These are phyloP conservation scores for Aspergillus tubingensis DNA, from an alignment of 2,329 filamentous ascomycete genomes.

Conservation along the genomic window DNA sequence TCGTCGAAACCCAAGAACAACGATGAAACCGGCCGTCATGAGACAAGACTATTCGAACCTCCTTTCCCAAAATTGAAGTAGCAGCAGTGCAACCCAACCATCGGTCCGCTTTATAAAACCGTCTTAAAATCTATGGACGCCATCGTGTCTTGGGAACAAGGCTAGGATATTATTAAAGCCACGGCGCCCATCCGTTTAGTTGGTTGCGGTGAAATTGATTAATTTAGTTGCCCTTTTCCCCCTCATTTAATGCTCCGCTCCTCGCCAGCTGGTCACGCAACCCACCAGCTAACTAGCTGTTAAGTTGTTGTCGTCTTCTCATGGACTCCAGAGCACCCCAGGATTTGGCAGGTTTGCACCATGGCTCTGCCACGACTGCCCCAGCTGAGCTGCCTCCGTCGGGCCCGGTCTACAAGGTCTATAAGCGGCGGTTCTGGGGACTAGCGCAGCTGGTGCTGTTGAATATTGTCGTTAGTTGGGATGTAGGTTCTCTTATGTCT, in stretches of 20 bases:
- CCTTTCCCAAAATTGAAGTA: not conserved
- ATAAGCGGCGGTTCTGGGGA: slow-evolving; percentile 88
- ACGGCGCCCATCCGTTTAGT: not conserved
- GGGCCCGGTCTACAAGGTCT: slow-evolving; percentile 56
- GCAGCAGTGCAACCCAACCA: not conserved
- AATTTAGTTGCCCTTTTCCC: not conserved
- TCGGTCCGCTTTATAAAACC: not conserved
- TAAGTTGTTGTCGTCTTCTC: not conserved
- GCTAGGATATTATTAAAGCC: not conserved
- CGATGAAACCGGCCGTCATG: not conserved
- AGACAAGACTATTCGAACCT: not conserved
- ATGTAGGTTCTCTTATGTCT: slow-evolving; percentile 60
- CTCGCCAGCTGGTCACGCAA: slow-evolving; percentile 1
- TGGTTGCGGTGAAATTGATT: not conserved
- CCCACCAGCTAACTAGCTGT: not conserved
- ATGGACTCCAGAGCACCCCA: slow-evolving; percentile 13
- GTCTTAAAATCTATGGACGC: not conserved
- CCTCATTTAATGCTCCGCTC: not conserved
- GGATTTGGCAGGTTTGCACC: slow-evolving; percentile 4
- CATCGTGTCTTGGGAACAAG: not conserved
- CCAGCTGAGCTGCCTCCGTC: slow-evolving; percentile 18
- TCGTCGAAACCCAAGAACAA: not conserved
- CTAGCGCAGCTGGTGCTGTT: slow-evolving; percentile 79
- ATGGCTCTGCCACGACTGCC: not conserved
- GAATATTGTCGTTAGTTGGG: slow-evolving; percentile 94